Evolutionary conservation across 2,329 filamentous ascomycete species (phyloP).

Genomic region (Colletotrichum falcatum): DNA sequence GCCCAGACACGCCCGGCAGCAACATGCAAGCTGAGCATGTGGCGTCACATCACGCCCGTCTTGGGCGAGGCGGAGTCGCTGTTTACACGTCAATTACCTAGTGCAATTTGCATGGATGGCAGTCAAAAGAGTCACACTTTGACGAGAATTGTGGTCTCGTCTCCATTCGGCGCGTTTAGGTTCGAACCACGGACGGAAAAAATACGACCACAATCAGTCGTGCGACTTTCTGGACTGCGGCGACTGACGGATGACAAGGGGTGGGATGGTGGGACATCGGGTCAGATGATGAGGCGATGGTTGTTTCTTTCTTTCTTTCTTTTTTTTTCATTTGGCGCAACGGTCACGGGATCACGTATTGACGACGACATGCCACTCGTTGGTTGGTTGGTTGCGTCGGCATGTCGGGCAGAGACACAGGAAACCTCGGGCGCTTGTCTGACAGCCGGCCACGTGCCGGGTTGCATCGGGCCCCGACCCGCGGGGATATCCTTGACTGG

Average conservation of each 20-base stretch:
- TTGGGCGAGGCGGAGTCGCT: constrained; percentile 2
- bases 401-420: constrained; percentile 12
- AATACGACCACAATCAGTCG: background rate
- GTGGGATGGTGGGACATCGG: constrained; percentile 7
- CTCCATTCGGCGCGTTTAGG: background rate
- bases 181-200: background rate
- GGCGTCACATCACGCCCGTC: constrained; percentile 12
- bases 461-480: background rate
- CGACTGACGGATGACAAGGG: background rate
- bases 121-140: background rate
- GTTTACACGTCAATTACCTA: constrained; percentile 1
- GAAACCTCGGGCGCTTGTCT: background rate
- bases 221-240: background rate
- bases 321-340: background rate
- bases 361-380: no score
- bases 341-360: background rate
- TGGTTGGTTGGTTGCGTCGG: no score
- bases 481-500: background rate
- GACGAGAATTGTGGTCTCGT: background rate
- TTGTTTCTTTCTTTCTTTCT: background rate
- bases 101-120: background rate
- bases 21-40: constrained; percentile 14
- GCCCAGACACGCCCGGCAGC: constrained; percentile 9
- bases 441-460: constrained; percentile 1
- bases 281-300: constrained; percentile 18